These are phyloP conservation scores for Lodderomyces jiufengensis DNA, from an alignment of 1,139 yeast genomes.

Conservation along the genomic window DNA sequence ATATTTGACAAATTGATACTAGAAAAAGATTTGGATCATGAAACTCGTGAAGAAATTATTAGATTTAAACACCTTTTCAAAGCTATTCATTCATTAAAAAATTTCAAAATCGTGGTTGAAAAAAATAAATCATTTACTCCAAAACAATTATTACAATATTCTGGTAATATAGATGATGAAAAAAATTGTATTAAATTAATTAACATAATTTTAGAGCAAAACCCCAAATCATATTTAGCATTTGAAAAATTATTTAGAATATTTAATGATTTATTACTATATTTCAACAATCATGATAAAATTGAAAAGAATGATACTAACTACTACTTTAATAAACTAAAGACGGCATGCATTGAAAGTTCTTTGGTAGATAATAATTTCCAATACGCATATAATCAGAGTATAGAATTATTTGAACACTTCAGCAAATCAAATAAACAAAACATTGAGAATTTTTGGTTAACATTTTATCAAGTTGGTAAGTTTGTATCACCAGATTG, in stretches of 20 bases:
- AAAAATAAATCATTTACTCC: slow-evolving; percentile 31
- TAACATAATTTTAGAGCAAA: slow-evolving; percentile 48
- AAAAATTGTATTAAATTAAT: slow-evolving; percentile 26
- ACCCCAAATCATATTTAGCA: slow-evolving; percentile 52
- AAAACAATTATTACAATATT: slow-evolving; percentile 23
- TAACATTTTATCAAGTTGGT: slow-evolving; percentile 61
- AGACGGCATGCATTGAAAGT: slow-evolving; percentile 55
- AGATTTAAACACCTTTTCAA: slow-evolving; percentile 28
- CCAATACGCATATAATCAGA: slow-evolving; percentile 43
- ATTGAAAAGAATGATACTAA: slow-evolving; percentile 4
- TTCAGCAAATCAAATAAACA: slow-evolving; percentile 11
- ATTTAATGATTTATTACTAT: slow-evolving; percentile 35
- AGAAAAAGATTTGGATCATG: slow-evolving; percentile 9
- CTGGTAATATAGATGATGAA: slow-evolving; percentile 10
- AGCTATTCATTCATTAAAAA: slow-evolving; percentile 27
- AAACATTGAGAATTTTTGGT: slow-evolving; percentile 45
- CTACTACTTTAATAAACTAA: slow-evolving; percentile 32
- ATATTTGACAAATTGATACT: slow-evolving; percentile 25
- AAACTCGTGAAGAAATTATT: slow-evolving; percentile 17
- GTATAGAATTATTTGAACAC: slow-evolving; percentile 28
- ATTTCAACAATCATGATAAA: slow-evolving; percentile 12
- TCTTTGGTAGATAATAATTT: slow-evolving; percentile 55
- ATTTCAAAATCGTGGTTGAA: slow-evolving; percentile 37
- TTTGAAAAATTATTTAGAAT: slow-evolving; percentile 41
- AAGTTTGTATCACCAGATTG: slow-evolving; percentile 50